Evolutionary conservation across 1,284 basidiomycete species (phyloP).

Genomic region (Leccinum griseonigrum): DNA sequence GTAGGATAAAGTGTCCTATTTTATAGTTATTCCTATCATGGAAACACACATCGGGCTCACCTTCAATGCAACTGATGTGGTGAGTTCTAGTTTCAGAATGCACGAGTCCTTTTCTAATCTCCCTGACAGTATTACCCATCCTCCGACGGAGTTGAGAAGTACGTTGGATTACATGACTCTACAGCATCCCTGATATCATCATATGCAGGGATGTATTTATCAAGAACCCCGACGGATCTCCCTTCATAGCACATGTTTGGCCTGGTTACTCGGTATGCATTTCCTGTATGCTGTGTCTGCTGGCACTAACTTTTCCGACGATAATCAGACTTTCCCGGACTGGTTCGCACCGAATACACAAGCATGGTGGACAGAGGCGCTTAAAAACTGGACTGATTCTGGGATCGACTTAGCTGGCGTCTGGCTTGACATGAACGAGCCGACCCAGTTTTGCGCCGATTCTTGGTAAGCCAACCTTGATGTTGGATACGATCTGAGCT

Average conservation of each 20-base stretch:
- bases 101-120: background rate
- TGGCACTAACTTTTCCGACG: background rate
- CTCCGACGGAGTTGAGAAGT: slow-evolving; percentile 42
- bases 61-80: slow-evolving; percentile 41
- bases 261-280: slow-evolving; percentile 46
- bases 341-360: slow-evolving; percentile 64
- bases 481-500: background rate
- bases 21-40: slow-evolving; percentile 45
- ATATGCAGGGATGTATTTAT: slow-evolving; percentile 57
- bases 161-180: slow-evolving; percentile 11
- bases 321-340: slow-evolving; percentile 60
- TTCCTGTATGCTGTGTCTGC: background rate
- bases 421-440: slow-evolving; percentile 79
- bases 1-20: background rate
- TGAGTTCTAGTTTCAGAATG: slow-evolving; percentile 22
- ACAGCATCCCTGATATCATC: slow-evolving; percentile 22
- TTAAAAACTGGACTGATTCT: slow-evolving; percentile 55
- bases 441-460: slow-evolving; percentile 59
- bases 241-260: slow-evolving; percentile 71
- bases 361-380: slow-evolving; percentile 56
- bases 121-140: slow-evolving; percentile 44
- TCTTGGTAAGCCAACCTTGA: slow-evolving; percentile 48
- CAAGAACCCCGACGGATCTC: slow-evolving; percentile 63
- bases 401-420: slow-evolving; percentile 66
- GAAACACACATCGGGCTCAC: slow-evolving; percentile 37